Base-by-base conservation (phyloP, 768 basidiomycete species). In the Agaricus subrufescens region DNA sequence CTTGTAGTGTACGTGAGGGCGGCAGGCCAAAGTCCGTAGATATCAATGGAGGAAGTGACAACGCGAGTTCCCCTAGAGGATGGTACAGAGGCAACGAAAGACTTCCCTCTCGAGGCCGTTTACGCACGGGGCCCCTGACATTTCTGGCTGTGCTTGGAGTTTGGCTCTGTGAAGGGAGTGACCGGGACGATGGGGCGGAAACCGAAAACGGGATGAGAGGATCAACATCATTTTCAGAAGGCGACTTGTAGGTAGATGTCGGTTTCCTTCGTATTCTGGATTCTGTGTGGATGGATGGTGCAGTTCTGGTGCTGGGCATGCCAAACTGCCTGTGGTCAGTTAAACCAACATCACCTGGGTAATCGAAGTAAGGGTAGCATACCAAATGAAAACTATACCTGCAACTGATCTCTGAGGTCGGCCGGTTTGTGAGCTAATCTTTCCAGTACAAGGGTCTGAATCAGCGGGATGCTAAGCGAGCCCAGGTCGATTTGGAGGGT, bases 21-120 rank as follows among this genome's bases (percentile, higher is more conserved):
- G 82, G 80, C 50, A 86, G 73, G 52, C 86, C 86, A 64, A 84
- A 79, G 31, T 68, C 63, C 15, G 73, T 68, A 7, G 85, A 80
- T 65, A 86, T 81, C 47, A 88, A 76, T 54, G 80, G 80, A 3
- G 85, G 85, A 53, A 86, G 76, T 6, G 86, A 87, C 63, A 81
- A 75, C 39, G 86, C 86, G 39, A 88, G 73, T 9, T 68, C 66
- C 2, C 85, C 86, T 31, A 82, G 70, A 27, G 87, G 87, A 64
- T 88, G 87, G 63, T 88, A 88, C 45, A 89, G 68, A 23, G 87
- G 85, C 39, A 88, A 73, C 15, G 51, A 45, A 34, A 25, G 29
- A 10, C 19, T 54, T 26, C 61, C 64, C 61, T 71, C 69, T 52
- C 67, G 63, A 57, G 65, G 62, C 57, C 63, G 60, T 38, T 63